Evolutionary conservation across 2,329 filamentous ascomycete species (phyloP).

Genomic region (Arthrinium phaeospermum): DNA sequence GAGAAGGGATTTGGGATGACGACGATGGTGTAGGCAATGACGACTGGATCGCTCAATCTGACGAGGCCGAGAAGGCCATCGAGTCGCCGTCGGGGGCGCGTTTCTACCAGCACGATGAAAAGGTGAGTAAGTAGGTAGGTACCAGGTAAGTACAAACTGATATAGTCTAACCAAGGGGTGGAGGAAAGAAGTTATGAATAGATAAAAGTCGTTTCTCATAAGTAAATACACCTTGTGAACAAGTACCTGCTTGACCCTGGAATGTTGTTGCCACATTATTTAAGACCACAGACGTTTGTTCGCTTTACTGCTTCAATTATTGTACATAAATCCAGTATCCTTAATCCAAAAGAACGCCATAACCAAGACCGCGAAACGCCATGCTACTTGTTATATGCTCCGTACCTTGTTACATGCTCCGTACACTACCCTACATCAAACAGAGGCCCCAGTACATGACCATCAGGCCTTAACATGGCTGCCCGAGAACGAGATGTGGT

Average conservation of each 20-base stretch:
- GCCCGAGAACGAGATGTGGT: background rate
- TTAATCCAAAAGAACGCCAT: background rate
- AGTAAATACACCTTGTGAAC: background rate
- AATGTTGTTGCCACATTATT: background rate
- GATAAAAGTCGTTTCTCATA: background rate
- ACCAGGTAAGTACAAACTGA: background rate
- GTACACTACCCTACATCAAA: background rate
- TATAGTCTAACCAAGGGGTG: too few relatives aligned
- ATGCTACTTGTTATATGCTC: background rate
- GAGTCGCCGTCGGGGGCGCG: background rate
- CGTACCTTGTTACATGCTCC: too few relatives aligned
- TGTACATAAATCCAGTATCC: background rate
- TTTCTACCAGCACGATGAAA: background rate
- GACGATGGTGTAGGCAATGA: background rate
- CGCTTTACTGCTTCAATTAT: background rate
- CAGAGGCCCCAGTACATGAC: background rate
- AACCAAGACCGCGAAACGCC: background rate
- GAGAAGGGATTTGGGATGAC: background rate
- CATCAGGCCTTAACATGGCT: background rate
- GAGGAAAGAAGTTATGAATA: background rate
- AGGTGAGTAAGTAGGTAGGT: background rate
- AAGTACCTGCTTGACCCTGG: background rate
- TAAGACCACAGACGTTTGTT: background rate
- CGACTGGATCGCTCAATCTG: background rate
- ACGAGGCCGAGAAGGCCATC: background rate